phyloP scores from a whole-genome alignment of 805 yeast species.

The Candida silvicultrix region DNA sequence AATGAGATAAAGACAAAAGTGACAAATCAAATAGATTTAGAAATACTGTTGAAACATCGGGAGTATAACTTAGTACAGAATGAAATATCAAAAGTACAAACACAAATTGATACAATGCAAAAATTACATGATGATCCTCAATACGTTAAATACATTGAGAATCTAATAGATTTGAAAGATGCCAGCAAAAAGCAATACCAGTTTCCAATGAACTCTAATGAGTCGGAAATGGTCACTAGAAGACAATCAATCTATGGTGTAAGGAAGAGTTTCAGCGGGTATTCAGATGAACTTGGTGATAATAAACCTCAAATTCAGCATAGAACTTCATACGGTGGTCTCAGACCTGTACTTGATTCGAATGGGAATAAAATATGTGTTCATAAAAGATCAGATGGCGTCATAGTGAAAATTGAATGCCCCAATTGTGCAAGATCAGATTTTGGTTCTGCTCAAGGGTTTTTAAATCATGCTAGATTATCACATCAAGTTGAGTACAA shows the following conservation, averaged over 20 bases:
- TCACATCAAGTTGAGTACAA: constrained; percentile 68
- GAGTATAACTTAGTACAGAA: constrained; percentile 44
- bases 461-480: constrained; percentile 67
- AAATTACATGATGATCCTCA: constrained; percentile 31
- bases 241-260: constrained; percentile 33
- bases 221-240: constrained; percentile 28
- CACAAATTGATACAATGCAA: constrained; percentile 47
- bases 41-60: constrained; percentile 52
- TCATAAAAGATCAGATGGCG: constrained; percentile 64
- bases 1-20: constrained; percentile 26
- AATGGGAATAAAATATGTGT: constrained; percentile 40
- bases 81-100: constrained; percentile 51
- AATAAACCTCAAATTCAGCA: constrained; percentile 24
- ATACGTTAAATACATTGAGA: constrained; percentile 31
- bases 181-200: constrained; percentile 35
- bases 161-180: constrained; percentile 33
- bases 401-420: constrained; percentile 62
- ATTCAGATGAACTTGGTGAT: constrained; percentile 10
- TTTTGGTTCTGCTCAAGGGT: constrained; percentile 76
- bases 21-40: constrained; percentile 48
- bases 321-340: constrained; percentile 32
- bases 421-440: constrained; percentile 61
- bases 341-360: constrained; percentile 43
- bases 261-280: constrained; percentile 5
- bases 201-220: neutral